Evolutionary conservation across 2,329 filamentous ascomycete genomes (phyloP).

Genomic region (Blumeriella jaapii): DNA sequence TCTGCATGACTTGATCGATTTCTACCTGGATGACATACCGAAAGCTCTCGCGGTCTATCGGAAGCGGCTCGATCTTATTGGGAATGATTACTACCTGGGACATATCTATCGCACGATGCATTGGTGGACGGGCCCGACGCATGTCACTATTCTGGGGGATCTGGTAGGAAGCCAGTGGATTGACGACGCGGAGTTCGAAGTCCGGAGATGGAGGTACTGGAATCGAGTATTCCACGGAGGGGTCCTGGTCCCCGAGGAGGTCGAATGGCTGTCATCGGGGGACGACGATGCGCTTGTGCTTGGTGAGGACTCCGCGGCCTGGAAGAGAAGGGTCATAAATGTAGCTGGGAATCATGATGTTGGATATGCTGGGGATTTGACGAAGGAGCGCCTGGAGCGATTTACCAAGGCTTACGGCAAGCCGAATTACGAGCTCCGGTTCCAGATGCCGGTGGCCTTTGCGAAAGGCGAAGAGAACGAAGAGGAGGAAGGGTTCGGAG

Average conservation of each 20-base stretch:
- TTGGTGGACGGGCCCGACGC: slow-evolving; percentile 79
- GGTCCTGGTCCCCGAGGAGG: slow-evolving; percentile 47
- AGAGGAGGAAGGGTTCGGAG: slow-evolving; percentile 32
- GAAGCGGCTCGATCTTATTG: slow-evolving; percentile 78
- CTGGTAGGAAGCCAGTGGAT: slow-evolving; percentile 95
- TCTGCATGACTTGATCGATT: slow-evolving; percentile 47
- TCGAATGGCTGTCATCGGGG: slow-evolving; percentile 35
- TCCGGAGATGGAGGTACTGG: slow-evolving; percentile 68
- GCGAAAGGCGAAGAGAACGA: slow-evolving; percentile 28
- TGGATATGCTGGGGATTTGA: slow-evolving; percentile 88
- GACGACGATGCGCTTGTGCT: slow-evolving; percentile 25
- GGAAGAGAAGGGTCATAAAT: slow-evolving; percentile 74
- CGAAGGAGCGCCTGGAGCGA: slow-evolving; percentile 57
- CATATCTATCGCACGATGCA: slow-evolving; percentile 78
- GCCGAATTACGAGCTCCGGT: slow-evolving; percentile 82
- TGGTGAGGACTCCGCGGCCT: slow-evolving; percentile 38
- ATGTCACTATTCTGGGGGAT: slow-evolving; percentile 82
- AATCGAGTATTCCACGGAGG: slow-evolving; percentile 61
- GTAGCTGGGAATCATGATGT: slow-evolving; percentile 94
- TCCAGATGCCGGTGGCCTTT: slow-evolving; percentile 40
- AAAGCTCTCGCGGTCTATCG: slow-evolving; percentile 53
- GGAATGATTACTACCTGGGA: slow-evolving; percentile 89
- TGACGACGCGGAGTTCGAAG: slow-evolving; percentile 68
- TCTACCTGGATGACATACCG: slow-evolving; percentile 57
- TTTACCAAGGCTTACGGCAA: slow-evolving; percentile 82